These are phyloP conservation scores for Diutina sp. DNA, from an alignment of 1,139 yeast species.

Conservation along the genomic window DNA sequence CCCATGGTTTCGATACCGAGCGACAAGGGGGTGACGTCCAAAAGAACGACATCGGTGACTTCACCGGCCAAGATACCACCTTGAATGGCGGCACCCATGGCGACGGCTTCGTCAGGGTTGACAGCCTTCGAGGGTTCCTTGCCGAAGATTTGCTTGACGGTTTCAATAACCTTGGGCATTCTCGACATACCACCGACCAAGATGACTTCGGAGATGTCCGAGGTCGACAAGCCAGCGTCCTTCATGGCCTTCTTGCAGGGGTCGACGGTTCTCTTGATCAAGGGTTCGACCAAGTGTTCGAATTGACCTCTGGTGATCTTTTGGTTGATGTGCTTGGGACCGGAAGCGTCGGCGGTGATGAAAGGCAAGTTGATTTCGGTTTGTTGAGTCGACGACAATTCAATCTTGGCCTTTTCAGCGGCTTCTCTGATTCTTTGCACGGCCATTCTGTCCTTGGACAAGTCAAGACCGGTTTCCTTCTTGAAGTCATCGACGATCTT, in stretches of 20 bases:
- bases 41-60: constrained; percentile 85
- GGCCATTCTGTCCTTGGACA: constrained; percentile 92
- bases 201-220: constrained; percentile 88
- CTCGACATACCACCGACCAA: constrained; percentile 99
- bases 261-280: constrained; percentile 85
- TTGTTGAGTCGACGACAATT: constrained; percentile 83
- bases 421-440: constrained; percentile 99
- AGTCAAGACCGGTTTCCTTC: constrained; percentile 83
- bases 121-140: constrained; percentile 97
- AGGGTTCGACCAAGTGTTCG: constrained; percentile 81
- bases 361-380: constrained; percentile 96
- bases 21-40: constrained; percentile 96
- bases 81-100: constrained; percentile 99
- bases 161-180: constrained; percentile 98
- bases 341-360: constrained; percentile 91
- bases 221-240: constrained; percentile 81
- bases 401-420: constrained; percentile 98
- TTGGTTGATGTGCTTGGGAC: constrained; percentile 97
- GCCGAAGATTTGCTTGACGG: constrained; percentile 87
- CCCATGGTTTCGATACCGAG: constrained; percentile 98
- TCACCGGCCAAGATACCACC: constrained; percentile 99
- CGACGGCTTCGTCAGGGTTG: constrained; percentile 99
- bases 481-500: constrained; percentile 86
- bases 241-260: constrained; percentile 98
- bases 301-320: constrained; percentile 88